Conservation (phyloP, 164 flowering plant species). For the Tinospora cordifolia region DNA sequence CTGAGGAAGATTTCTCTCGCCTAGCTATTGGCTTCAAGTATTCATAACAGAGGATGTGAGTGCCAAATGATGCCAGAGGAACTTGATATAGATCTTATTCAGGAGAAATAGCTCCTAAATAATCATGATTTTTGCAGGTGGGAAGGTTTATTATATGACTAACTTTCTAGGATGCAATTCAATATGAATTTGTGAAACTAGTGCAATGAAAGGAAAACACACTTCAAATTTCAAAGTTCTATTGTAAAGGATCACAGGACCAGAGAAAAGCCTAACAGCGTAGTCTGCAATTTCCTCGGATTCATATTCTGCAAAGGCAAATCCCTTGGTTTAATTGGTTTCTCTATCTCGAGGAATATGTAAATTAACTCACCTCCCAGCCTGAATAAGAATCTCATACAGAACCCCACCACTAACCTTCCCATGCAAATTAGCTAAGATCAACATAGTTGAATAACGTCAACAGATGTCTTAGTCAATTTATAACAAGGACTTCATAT, state of each 20-base stretch:
- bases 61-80: background rate
- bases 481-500: background rate
- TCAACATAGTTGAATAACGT: background rate
- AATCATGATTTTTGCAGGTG: background rate
- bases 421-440: constrained; percentile 85
- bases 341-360: constrained; percentile 77
- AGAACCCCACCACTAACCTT: constrained; percentile 68
- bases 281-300: constrained; percentile 71
- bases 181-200: background rate
- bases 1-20: constrained; percentile 48
- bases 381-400: constrained; percentile 85
- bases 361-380: constrained; percentile 65
- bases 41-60: background rate
- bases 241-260: constrained; percentile 67
- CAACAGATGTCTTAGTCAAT: background rate
- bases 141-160: background rate
- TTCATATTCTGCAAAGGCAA: constrained; percentile 87
- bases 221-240: constrained; percentile 73
- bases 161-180: background rate
- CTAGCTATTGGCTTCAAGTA: constrained; percentile 63
- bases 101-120: background rate
- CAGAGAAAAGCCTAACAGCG: constrained; percentile 81
- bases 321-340: constrained; percentile 66
- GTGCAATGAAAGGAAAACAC: constrained; percentile 17
- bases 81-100: background rate